These are phyloP conservation scores for Botrytis cinerea DNA, from an alignment of 2,329 filamentous ascomycete genomes.

Conservation along the genomic window DNA sequence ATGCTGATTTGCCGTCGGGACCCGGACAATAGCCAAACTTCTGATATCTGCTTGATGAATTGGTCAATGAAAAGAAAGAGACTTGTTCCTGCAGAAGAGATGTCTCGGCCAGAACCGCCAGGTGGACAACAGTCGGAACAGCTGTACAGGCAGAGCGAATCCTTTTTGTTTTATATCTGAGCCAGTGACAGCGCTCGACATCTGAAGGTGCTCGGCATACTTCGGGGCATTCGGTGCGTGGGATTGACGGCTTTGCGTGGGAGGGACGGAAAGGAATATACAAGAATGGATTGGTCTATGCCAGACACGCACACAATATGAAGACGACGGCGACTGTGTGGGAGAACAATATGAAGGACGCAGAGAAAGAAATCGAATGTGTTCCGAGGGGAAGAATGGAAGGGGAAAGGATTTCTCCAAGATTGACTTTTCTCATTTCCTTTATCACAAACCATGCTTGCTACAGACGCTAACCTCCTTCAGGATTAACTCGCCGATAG, in stretches of 20 bases:
- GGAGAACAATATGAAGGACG: neutral
- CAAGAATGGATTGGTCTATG: too few relatives aligned
- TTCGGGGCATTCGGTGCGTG: too few relatives aligned
- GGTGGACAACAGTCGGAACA: neutral
- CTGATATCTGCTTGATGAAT: neutral
- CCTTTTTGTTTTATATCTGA: neutral
- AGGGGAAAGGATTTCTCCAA: neutral
- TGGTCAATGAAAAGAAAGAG: constrained; percentile 7
- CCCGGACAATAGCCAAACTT: neutral
- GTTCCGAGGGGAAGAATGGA: neutral
- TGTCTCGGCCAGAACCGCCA: neutral
- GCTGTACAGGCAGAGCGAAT: neutral
- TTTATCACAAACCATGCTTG: neutral
- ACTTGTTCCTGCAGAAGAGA: neutral
- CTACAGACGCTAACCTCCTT: neutral
- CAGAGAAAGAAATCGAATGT: neutral
- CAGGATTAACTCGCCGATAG: neutral
- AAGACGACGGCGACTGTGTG: too few relatives aligned
- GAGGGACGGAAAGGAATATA: neutral
- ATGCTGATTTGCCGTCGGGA: neutral
- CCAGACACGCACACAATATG: neutral
- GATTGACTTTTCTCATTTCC: constrained; percentile 19
- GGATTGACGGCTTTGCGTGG: neutral
- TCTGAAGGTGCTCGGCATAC: neutral
- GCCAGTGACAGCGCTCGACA: neutral